Evolutionary conservation across 1,139 yeast species (phyloP).

Genomic region (Taphrina communis): DNA sequence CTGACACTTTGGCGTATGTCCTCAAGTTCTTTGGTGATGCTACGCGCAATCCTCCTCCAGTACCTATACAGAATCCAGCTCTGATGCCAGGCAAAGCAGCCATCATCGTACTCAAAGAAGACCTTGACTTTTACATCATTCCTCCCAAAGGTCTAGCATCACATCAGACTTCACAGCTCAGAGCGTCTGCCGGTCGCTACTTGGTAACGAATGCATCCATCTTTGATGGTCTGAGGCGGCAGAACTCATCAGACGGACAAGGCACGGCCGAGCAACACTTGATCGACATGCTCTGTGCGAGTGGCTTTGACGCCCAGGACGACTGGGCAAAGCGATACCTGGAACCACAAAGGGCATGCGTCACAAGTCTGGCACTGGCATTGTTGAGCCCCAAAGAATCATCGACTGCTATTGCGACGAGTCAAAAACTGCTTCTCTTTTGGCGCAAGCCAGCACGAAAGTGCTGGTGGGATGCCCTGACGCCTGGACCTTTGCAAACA

Average conservation of each 20-base stretch:
- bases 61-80: slow-evolving; percentile 55
- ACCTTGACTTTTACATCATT: slow-evolving; percentile 88
- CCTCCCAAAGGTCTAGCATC: slow-evolving; percentile 60
- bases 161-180: slow-evolving; percentile 19
- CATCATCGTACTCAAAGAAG: slow-evolving; percentile 89
- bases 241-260: slow-evolving; percentile 34
- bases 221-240: slow-evolving; percentile 66
- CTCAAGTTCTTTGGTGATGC: slow-evolving; percentile 66
- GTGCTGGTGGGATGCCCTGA: slow-evolving; percentile 87
- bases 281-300: slow-evolving; percentile 89
- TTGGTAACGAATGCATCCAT: slow-evolving; percentile 65
- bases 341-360: slow-evolving; percentile 85
- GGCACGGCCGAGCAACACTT: slow-evolving; percentile 96
- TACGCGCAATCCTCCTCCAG: slow-evolving; percentile 44
- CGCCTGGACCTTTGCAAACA: slow-evolving; percentile 54
- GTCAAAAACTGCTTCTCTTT: slow-evolving; percentile 81
- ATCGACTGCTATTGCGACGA: slow-evolving; percentile 52
- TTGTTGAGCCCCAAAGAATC: slow-evolving; percentile 54
- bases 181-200: slow-evolving; percentile 56
- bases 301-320: slow-evolving; percentile 75
- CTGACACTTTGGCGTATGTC: slow-evolving; percentile 82
- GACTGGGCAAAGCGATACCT: slow-evolving; percentile 86
- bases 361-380: slow-evolving; percentile 82
- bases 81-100: slow-evolving; percentile 83
- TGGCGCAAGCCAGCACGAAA: slow-evolving; percentile 99